These are phyloP conservation scores for Cyphellophora attinorum DNA, from an alignment of 2,329 filamentous ascomycete genomes.

Conservation along the genomic window DNA sequence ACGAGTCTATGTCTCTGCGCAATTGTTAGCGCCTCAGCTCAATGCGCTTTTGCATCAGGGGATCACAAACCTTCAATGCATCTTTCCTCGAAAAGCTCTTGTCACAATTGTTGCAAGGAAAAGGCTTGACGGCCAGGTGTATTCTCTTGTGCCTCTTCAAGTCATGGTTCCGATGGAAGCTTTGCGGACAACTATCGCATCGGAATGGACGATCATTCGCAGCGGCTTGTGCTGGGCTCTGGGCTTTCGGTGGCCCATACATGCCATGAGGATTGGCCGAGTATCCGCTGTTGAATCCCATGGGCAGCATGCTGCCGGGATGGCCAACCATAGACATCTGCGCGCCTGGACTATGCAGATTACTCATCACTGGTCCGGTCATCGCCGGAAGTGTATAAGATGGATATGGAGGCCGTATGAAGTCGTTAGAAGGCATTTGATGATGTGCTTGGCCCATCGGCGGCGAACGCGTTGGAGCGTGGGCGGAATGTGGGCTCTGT, in stretches of 20 bases:
- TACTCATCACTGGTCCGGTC: slow-evolving; percentile 63
- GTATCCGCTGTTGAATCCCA: slow-evolving; percentile 51
- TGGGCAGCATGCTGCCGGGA: slow-evolving; percentile 45
- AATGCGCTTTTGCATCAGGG: slow-evolving; percentile 2
- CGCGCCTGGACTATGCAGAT: slow-evolving; percentile 62
- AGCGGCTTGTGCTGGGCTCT: slow-evolving; percentile 42
- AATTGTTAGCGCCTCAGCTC: slow-evolving; percentile 17
- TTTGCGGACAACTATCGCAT: slow-evolving; percentile 84
- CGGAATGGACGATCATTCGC: slow-evolving; percentile 82
- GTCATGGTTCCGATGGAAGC: slow-evolving; percentile 94
- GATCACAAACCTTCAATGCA: slow-evolving; percentile 72
- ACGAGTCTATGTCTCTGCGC: slow-evolving; percentile 56
- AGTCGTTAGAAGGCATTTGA: slow-evolving; percentile 19
- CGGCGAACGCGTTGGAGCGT: slow-evolving; percentile 44
- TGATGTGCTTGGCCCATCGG: slow-evolving; percentile 34
- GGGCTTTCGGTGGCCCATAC: slow-evolving; percentile 44
- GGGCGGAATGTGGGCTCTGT: slow-evolving; percentile 32
- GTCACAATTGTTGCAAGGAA: slow-evolving; percentile 81
- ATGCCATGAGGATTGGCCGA: slow-evolving; percentile 49
- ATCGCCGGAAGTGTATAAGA: slow-evolving; percentile 53
- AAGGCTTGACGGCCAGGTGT: slow-evolving; percentile 90
- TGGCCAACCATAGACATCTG: slow-evolving; percentile 62
- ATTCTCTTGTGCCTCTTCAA: slow-evolving; percentile 93
- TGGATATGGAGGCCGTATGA: slow-evolving; percentile 34
- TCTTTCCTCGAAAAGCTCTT: slow-evolving; percentile 97